Base-by-base conservation (phyloP, 2,329 filamentous ascomycete species). In the Rugonectria rugulosa region DNA sequence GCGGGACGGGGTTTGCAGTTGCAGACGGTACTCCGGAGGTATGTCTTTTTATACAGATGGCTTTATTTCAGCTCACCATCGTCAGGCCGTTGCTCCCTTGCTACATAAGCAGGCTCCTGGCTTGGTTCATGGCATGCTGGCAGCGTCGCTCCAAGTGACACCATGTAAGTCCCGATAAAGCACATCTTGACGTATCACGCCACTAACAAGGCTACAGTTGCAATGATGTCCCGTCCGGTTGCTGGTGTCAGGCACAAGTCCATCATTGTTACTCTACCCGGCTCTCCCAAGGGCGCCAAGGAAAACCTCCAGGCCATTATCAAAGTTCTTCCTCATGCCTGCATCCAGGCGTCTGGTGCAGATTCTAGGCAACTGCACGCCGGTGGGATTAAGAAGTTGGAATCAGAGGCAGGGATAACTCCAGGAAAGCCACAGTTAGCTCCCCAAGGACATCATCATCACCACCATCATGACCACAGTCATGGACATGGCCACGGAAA, bases 251-350 rank as follows among this genome's bases (percentile, higher is more conserved):
- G 95, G 26, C 88, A 94, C 59, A 87, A 86, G 57, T 88, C 91
- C 1, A 75, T 99, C 47, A 89, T 99, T 20, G 77, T 97, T 59
- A 99, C 95, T 0, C 79, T 99, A 4, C 95, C 95, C 0, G 95
- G 95, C 2, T 98, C 94, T 0, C 95, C 95, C 0, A 98, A 98
- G 72, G 95, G 93, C 1, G 95, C 95, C 8, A 91, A 87, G 68
- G 95, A 99, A 77, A 99, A 98, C 69, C 82, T 99, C 0, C 87
- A 95, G 68, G 88, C 93, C 2, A 81, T 99, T 6, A 78, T 99
- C 59, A 96, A 92, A 70, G 86, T 94, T n/a, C 77, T 99, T 6
- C 93, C 94, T 0, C 95, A 99, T 75, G 95, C 95, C n/a, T 99
- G 95, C 64, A 77, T 90, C 7, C 94, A 98, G 77, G 90, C 91